Evolutionary conservation across 208 protist genomes (phyloP), one percentile per base, ranked within the genome.

Genomic region (Tetramitus jugosus): DNA sequence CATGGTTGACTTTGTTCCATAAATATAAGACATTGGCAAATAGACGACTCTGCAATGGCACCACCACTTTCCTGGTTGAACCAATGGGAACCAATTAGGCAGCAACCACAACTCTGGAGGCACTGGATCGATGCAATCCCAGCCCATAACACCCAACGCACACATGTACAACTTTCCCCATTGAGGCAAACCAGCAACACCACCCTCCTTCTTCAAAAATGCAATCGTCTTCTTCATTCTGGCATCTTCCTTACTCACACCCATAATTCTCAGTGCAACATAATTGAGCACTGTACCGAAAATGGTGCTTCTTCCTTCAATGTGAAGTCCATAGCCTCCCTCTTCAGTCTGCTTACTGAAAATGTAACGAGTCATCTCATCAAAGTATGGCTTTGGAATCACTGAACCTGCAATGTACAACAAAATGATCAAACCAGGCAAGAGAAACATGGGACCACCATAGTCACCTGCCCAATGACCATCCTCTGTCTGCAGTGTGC

Each of bases 391-490:
- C 82, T 35, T 40, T 49, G 79, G 46, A 37, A 88, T 49, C 45
- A 26, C 29, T 13, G 72, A 76, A 14, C 71, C 64, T 35, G 82
- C 84, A 80, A 98, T 90, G 84, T 96, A 97, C 67, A 88, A 89
- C 7, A 86, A 87, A 79, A 97, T 94, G 4, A 97, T 76, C 17
- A 96, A 71, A 35, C 95, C 94, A 49, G 94, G 87, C 35, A 93
- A 87, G 37, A 97, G 89, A 84, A 97, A 97, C 79, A 95, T 84
- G 52, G 93, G 94, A 33, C 96, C 96, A 76, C 94, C 95, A 87
- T 98, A 98, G 81, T 97, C 94, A 84, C 94, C 94, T 33, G 95
- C 90, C 94, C 94, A 98, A 87, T 98, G 95, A 13, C 95, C 95
- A n/a, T 92, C 94, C 20, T 68, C 62, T 14, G 60, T 72, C 53